Evolutionary conservation across 2,329 filamentous ascomycete genomes (phyloP).

Genomic region (Remersonia thermophila): DNA sequence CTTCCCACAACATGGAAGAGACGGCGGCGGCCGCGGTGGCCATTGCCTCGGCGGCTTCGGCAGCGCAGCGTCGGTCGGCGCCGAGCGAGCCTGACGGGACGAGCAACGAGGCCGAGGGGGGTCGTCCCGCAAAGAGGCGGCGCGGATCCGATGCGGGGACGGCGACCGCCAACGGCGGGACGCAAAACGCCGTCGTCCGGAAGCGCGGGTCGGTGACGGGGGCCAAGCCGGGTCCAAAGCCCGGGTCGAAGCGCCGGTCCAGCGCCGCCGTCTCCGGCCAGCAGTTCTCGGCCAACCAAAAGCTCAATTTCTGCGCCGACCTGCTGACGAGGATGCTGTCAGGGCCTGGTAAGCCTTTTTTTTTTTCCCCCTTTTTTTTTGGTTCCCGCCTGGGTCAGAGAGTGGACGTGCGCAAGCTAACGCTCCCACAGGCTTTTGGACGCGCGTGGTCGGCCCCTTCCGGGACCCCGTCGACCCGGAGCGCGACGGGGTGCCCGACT

Average conservation of each 20-base stretch:
- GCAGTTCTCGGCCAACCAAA: slow-evolving; percentile 29
- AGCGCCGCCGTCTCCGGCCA: slow-evolving; percentile 18
- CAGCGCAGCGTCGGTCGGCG: slow-evolving; percentile 11
- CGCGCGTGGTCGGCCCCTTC: slow-evolving; percentile 51
- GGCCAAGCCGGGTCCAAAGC: slow-evolving; percentile 18
- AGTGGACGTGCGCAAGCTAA: neutral
- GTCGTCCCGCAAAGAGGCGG: slow-evolving; percentile 29
- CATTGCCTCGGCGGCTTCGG: slow-evolving; percentile 8
- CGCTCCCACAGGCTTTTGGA: slow-evolving; percentile 44
- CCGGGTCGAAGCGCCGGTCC: slow-evolving; percentile 20
- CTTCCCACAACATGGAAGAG: slow-evolving; percentile 23
- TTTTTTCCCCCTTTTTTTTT: neutral
- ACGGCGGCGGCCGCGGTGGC: slow-evolving; percentile 6
- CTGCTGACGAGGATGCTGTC: slow-evolving; percentile 48
- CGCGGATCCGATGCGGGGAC: slow-evolving; percentile 26
- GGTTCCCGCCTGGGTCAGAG: neutral
- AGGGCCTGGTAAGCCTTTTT: slow-evolving; percentile 37
- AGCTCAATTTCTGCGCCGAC: slow-evolving; percentile 46
- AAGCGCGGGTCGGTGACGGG: slow-evolving; percentile 14
- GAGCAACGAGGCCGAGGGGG: slow-evolving; percentile 28
- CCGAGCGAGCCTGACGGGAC: slow-evolving; percentile 6
- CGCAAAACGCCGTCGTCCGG: slow-evolving; percentile 16
- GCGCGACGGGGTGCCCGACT: slow-evolving; percentile 46
- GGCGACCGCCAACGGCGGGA: slow-evolving; percentile 12
- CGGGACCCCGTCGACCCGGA: slow-evolving; percentile 45